These are phyloP conservation scores for Neurospora tetraspora DNA, from an alignment of 495 filamentous ascomycete genomes.

Conservation along the genomic window DNA sequence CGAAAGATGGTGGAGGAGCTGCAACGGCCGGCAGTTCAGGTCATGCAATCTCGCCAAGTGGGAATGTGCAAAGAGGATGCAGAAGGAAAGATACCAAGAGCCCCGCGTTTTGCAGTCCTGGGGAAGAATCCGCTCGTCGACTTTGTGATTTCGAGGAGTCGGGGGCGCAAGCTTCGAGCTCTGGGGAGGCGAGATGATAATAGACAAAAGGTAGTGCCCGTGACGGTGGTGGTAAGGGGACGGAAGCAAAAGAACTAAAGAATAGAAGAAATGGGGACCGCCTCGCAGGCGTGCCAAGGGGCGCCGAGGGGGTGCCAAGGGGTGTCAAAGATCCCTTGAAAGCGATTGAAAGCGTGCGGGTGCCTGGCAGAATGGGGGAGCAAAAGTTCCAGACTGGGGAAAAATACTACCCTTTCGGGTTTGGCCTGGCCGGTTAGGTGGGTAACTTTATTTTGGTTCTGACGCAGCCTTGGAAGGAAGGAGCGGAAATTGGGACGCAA, in stretches of 20 bases:
- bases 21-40: neutral
- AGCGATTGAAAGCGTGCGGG: neutral
- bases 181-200: neutral
- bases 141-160: neutral
- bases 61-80: neutral
- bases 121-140: neutral
- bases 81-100: neutral
- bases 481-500: neutral
- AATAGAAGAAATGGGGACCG: neutral
- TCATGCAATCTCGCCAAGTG: neutral
- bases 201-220: neutral
- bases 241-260: neutral
- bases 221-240: neutral
- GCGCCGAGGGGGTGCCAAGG: neutral
- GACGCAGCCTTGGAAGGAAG: neutral
- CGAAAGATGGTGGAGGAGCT: neutral
- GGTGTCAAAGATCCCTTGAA: neutral
- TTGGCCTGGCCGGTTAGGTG: neutral
- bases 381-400: neutral
- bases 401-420: neutral
- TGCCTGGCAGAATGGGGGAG: neutral
- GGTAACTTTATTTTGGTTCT: neutral
- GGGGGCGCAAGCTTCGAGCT: neutral
- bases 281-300: neutral
- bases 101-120: neutral